Base-by-base conservation (phyloP, 2,329 filamentous ascomycete species). In the Colletotrichum sp. region DNA sequence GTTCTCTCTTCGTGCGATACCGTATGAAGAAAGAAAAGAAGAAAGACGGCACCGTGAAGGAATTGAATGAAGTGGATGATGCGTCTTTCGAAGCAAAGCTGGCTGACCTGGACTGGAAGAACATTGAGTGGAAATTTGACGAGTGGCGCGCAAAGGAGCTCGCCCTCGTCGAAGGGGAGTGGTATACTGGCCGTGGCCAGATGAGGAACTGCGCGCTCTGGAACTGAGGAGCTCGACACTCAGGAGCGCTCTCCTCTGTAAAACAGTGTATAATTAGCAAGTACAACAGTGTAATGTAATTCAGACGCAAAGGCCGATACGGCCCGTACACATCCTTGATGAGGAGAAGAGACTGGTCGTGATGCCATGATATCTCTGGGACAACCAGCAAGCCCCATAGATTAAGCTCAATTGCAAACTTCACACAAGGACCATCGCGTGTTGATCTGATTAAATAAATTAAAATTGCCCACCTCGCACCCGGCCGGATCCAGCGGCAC, bases 71-170 rank as follows among this genome's bases (percentile, higher is more conserved):
- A 49, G 39, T 49, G 39, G 18, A 49, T n/a, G 39, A 49, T 12
- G 18, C 39, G 8, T 81, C 82, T 2, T 83, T 92, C 8, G 88
- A 91, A 71, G 88, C 91, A 59, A 91, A 93, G 70, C 88, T 97
- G 12, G 94, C 93, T 2, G 95, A 97, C 81, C 88, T 96, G 59
- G 95, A 97, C 84, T 89, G 94, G 80, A 97, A 97, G 86, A 93
- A 93, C 72, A 89, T 90, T 10, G 85, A 86, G 1, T 89, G 89
- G 69, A 96, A 96, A 83, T 87, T 92, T 72, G 87, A 87, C 60
- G 93, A 94, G 80, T 97, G 95, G 95, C 88, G 88, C 76, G 85
- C 86, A 18, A 89, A 90, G 60, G 95, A 97, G 84, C 84, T 84
- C 68, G 86, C 88, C 28, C 85, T 96, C 72, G 90, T 94, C 64